Conservation (phyloP, 495 filamentous ascomycete species). For the Glarea lozoyensis region DNA sequence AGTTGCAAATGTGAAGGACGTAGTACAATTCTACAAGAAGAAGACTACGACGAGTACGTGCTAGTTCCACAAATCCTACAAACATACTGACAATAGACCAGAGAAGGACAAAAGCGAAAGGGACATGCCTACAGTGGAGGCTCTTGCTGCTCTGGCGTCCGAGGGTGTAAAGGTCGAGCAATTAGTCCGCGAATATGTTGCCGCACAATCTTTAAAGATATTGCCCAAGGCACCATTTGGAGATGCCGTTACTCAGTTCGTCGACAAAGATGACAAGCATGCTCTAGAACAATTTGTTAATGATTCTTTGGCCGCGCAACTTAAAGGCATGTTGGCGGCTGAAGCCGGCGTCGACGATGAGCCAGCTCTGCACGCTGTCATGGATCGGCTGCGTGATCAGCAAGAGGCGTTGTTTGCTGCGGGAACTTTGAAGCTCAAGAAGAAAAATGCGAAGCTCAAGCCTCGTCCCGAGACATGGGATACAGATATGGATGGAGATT, state of each 20-base stretch:
- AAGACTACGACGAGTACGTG: conserved; percentile 40
- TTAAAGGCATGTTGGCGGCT: conserved; percentile 64
- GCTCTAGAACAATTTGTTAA: conserved; percentile 85
- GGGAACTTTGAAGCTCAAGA: conserved; percentile 53
- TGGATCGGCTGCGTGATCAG: conserved; percentile 59
- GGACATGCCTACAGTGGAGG: conserved; percentile 47
- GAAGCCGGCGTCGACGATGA: conserved; percentile 55
- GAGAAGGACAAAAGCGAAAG: conserved; percentile 25
- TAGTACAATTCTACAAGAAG: conserved; percentile 87
- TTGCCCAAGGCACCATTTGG: conserved; percentile 85
- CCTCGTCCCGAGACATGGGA: conserved; percentile 77
- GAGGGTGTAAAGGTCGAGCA: conserved; percentile 82
- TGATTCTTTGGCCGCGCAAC: conserved; percentile 65
- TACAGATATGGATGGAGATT: conserved; percentile 72
- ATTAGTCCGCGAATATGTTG: conserved; percentile 77
- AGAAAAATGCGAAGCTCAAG: conserved; percentile 52
- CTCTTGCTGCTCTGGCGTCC: conserved; percentile 48
- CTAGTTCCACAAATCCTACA: conserved; percentile 6
- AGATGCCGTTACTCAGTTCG: conserved; percentile 87
- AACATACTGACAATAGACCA: conserved; percentile 2
- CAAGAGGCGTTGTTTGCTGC: conserved; percentile 65
- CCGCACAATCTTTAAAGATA: conserved; percentile 78
- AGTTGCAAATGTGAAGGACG: conserved; percentile 90
- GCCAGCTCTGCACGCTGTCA: conserved; percentile 59
- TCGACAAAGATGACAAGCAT: conserved; percentile 91